Evolutionary conservation across 768 basidiomycete species (phyloP).

Genomic region (Pisolithus albus): DNA sequence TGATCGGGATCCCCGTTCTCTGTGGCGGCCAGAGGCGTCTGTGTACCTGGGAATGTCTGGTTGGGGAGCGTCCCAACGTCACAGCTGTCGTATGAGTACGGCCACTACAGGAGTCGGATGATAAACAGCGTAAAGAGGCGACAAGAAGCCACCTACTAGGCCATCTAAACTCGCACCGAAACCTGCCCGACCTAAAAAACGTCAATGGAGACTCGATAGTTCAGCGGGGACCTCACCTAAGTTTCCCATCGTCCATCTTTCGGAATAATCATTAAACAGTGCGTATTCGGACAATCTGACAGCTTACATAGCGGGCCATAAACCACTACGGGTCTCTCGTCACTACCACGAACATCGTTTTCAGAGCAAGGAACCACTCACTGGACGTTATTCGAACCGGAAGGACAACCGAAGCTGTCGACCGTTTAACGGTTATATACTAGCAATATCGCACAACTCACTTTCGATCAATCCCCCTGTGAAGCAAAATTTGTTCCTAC

Average conservation of each 20-base stretch:
- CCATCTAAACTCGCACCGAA: slow-evolving; percentile 56
- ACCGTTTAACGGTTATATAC: slow-evolving; percentile 3
- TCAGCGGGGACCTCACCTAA: slow-evolving; percentile 14
- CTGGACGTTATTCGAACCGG: slow-evolving; percentile 36
- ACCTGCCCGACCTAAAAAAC: slow-evolving; percentile 39
- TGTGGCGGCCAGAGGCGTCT: slow-evolving; percentile 38
- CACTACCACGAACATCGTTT: background rate
- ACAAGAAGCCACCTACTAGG: slow-evolving; percentile 40
- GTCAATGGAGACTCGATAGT: background rate
- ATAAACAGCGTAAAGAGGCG: slow-evolving; percentile 10
- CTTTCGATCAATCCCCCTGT: slow-evolving; percentile 67
- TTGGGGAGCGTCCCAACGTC: slow-evolving; percentile 76
- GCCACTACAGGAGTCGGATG: slow-evolving; percentile 35
- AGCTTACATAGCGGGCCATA: slow-evolving; percentile 44
- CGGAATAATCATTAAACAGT: slow-evolving; percentile 4
- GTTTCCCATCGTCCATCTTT: slow-evolving; percentile 53
- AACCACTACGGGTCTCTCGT: slow-evolving; percentile 25
- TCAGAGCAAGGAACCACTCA: slow-evolving; percentile 6
- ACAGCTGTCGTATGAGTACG: slow-evolving; percentile 52
- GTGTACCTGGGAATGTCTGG: slow-evolving; percentile 49
- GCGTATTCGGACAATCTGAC: background rate
- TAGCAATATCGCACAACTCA: slow-evolving; percentile 3
- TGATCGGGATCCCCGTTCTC: slow-evolving; percentile 32
- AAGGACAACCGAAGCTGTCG: slow-evolving; percentile 30
- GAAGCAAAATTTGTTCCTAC: slow-evolving; percentile 71